Base-by-base conservation (phyloP, 805 yeast genomes). In the Candida xyloterini region DNA sequence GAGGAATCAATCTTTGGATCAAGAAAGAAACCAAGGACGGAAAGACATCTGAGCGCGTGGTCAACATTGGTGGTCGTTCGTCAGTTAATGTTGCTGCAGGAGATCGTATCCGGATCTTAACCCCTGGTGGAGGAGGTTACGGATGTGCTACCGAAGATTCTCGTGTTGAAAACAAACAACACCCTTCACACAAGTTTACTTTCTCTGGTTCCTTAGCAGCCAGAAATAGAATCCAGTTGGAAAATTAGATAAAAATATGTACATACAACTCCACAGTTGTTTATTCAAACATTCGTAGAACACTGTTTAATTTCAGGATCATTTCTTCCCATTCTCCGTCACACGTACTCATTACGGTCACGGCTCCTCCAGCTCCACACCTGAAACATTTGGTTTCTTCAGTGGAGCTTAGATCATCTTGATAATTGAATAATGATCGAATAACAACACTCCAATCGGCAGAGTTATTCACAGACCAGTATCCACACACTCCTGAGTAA, bases 281-380 rank as follows among this genome's bases (percentile, higher is more conserved):
- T 13, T 16, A 31, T 5, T 52, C 57, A 52, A 88, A 88, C 7
- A 84, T 81, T 53, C 81, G 93, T 37, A 88, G 60, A 8, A 91
- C 95, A 58, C 91, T 81, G 27, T 80, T 78, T 23, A 93, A 65
- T 61, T 93, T 93, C 10, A 84, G 66, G 33, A 71, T 60, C 95
- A 93, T 84, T 58, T 93, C 99, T 22, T 87, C 89, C 84, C 93
- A 86, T 60, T 93, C 99, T 2, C 82, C 91, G 16, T 76, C 77
- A n/a, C 71, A 67, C 18, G 86, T 79, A 57, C 96, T 87, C 44
- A 93, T 67, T 2, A 89, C 90, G 0, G 98, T 93, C 31, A 93
- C 80, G 13, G 98, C 99, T 4, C 99, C 99, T 11, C 99, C 99
- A 7, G 99, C 99, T 1, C 99, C 99, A 39, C 91, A 77, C 46